A percentile compares a stretch with the other conserved stretches of the same genome.
These are phyloP conservation scores for Tetrahymena thermophila DNA, from an alignment of 73 alveolate species.

Conservation along the genomic window DNA sequence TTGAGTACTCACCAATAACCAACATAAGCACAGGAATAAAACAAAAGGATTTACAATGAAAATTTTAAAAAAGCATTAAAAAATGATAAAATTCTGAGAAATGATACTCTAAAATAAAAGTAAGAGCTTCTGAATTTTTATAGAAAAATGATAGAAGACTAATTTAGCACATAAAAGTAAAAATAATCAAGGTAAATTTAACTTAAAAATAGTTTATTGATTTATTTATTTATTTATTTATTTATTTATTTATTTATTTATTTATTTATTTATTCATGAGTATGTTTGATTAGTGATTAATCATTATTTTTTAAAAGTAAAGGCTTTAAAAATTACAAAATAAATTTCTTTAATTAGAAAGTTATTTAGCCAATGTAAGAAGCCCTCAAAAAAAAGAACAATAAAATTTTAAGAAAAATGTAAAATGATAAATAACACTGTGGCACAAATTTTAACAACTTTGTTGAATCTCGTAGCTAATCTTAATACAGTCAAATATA, in stretches of 20 bases:
- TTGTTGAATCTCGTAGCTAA: neutral
- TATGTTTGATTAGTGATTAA: too few relatives aligned
- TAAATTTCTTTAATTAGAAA: neutral
- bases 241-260: too few relatives aligned
- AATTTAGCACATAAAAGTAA: neutral
- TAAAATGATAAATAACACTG: neutral
- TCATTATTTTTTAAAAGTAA: neutral
- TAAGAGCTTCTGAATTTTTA: neutral
- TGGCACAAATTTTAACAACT: too few relatives aligned
- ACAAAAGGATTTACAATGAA: neutral
- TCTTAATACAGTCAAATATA: neutral
- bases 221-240: too few relatives aligned
- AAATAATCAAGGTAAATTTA: neutral
- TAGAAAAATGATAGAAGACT: neutral
- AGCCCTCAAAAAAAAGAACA: neutral
- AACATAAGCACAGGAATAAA: neutral
- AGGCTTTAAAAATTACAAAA: neutral
- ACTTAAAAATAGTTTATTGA: neutral
- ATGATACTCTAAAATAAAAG: neutral
- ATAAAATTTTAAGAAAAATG: neutral
- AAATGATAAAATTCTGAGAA: neutral
- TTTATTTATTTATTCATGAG: too few relatives aligned
- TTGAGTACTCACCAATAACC: neutral
- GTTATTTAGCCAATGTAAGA: neutral
- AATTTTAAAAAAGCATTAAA: neutral